Base-by-base conservation (phyloP, 2,329 filamentous ascomycete species). In the Ascochyta viciae-villosae region DNA sequence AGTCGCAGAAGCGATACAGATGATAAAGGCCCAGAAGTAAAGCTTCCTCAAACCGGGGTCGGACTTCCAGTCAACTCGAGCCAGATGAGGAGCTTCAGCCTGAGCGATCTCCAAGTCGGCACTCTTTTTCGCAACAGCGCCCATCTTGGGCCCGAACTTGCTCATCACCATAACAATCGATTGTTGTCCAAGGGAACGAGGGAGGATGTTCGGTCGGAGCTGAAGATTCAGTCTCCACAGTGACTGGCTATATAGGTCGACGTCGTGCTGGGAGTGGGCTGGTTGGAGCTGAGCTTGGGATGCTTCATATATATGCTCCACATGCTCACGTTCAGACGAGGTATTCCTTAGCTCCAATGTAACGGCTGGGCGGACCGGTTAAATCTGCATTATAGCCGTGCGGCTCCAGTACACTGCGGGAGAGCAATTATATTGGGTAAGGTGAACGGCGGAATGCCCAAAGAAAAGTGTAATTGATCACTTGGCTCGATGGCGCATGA, bases 31-130 rank as follows among this genome's bases (percentile, higher is more conserved):
- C 64, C 79, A 83, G 63, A 82, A 81, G 75, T 85, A 85, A 8
- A 86, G 76, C 73, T 81, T 81, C 66, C 83, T 76, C 64, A 86
- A 76, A 40, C 82, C 83, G n/a, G 83, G 80, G 26, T 85, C 82
- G 61, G 78, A 81, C 44, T 66, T 81, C 83, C 83, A 85, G 62
- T 79, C 70, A 49, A 86, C 81, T 58, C 61, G 76, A 64, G 81
- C 78, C 57, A 84, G 81, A 48, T 79, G 67, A 58, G 82, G 82
- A n/a, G 80, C 79, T 61, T 83, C 81, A 50, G 79, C 77, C 63
- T 78, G 77, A 51, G 78, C 79, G 42, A 62, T 42, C 54, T 73
- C 70, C 15, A 68, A 58, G 45, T 72, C 66, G 37, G 58, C 56
- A 33, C 33, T 54, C 50, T 64, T 68, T 52, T 63, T 64, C 43